Conservation (phyloP, 768 basidiomycete species). For the Boletus edulis region DNA sequence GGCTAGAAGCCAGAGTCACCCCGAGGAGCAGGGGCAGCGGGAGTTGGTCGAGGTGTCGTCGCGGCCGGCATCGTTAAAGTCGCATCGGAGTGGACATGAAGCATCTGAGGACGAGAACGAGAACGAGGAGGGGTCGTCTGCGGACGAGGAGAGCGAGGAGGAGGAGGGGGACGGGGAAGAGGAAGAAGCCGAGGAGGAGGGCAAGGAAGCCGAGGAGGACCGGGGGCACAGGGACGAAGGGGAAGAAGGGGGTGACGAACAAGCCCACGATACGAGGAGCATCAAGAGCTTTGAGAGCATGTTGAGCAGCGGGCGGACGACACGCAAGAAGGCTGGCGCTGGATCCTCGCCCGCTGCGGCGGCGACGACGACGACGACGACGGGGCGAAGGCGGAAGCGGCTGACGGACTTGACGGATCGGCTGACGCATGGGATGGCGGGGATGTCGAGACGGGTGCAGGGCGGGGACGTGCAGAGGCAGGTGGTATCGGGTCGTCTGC, state of each 20-base stretch:
- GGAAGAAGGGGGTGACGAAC: conserved; percentile 13
- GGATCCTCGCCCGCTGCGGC: neutral
- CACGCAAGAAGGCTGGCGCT: neutral
- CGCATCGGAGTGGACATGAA: conserved; percentile 14
- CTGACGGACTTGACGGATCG: conserved; percentile 59
- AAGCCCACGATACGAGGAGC: conserved; percentile 61
- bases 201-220: conserved; percentile 23
- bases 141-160: neutral
- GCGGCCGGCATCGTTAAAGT: conserved; percentile 47
- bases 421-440: conserved; percentile 69
- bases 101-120: conserved; percentile 21
- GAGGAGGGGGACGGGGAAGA: conserved; percentile 13
- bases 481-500: conserved; percentile 39
- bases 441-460: conserved; percentile 43
- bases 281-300: conserved; percentile 87
- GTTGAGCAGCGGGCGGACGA: conserved; percentile 46
- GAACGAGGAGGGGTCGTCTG: neutral
- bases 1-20: conserved; percentile 2
- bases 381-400: conserved; percentile 53
- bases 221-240: conserved; percentile 8
- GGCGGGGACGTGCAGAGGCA: conserved; percentile 33
- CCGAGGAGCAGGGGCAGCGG: conserved; percentile 40
- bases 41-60: conserved; percentile 56
- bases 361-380: neutral
- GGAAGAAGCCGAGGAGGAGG: conserved; percentile 29